Base-by-base conservation (phyloP, 768 basidiomycete genomes). In the Termitomyces sp. region DNA sequence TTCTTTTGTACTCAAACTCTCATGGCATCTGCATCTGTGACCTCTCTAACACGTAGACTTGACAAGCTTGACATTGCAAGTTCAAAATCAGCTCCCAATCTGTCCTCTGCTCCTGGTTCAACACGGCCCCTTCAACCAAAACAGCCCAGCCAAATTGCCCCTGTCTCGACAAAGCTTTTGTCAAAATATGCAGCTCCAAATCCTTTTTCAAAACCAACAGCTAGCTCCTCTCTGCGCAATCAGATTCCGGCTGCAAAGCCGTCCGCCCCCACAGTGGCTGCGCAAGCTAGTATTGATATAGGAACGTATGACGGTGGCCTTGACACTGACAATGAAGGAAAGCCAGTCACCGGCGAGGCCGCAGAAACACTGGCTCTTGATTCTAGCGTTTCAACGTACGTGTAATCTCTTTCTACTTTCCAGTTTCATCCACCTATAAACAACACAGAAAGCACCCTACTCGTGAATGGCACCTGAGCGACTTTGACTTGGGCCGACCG, bases 251-350 rank as follows among this genome's bases (percentile, higher is more conserved):
- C 59, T 1, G 6, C 56, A 15, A 52, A 61, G 35, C 66, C 54
- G 58, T 66, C n/a, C 60, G 64, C 51, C 14, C 61, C 54, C n/a
- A 62, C 69, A 21, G 41, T 15, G 9, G 41, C 26, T 0, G 15
- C 51, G 17, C 44, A 73, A 71, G 48, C 70, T 8, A 60, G 65
- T 15, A 69, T 92, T 26, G 91, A 93, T 63, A 92, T 97, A 37
- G 95, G 95, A 28, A 79, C 74, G 41, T 98, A 98, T 67, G 96
- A 98, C 57, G 95, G 94, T 11, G 94, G 95, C 1, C 80, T 98
- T 21, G 95, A 97, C 69, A 71, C 81, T 21, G 96, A 96, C 59
- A 84, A 88, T 49, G 87, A 88, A 63, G 87, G 83, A 58, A 74
- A 85, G 58, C 73, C 72, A 21, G 82, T 92, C 1, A 82, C 78